phyloP scores from a whole-genome alignment of 257 asterid species.

The Nicotiana obtusifolia region DNA sequence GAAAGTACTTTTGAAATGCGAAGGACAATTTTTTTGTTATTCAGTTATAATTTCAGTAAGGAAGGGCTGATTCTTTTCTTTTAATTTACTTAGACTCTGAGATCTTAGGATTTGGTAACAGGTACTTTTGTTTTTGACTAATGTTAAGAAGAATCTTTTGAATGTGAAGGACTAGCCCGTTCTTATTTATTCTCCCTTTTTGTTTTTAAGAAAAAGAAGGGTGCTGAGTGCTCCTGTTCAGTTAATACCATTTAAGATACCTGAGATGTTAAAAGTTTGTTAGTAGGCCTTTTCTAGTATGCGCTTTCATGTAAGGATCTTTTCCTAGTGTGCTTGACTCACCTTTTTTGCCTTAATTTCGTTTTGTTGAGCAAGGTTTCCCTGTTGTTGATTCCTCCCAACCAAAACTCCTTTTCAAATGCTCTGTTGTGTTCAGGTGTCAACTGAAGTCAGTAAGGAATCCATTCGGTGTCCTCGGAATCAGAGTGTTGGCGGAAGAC shows the following conservation, averaged over 20 bases:
- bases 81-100: background rate
- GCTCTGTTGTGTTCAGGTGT: conserved; percentile 40
- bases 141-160: background rate
- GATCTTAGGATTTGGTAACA: background rate
- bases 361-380: conserved; percentile 5
- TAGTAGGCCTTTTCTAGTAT: background rate
- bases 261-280: background rate
- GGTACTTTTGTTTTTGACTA: background rate
- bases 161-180: background rate
- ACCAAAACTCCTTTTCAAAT: background rate
- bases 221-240: background rate
- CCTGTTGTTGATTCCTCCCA: background rate
- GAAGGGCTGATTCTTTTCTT: background rate
- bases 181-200: background rate
- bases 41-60: background rate
- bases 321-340: background rate
- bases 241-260: background rate
- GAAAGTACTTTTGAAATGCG: background rate
- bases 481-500: conserved; percentile 27
- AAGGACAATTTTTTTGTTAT: background rate
- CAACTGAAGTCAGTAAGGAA: conserved; percentile 30
- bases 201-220: background rate
- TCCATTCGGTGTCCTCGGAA: conserved; percentile 25
- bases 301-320: background rate
- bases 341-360: background rate